Evolutionary conservation across 2,329 filamentous ascomycete species (phyloP), one percentile per base, ranked within the genome.

Genomic region (Colletotrichum destructivum): DNA sequence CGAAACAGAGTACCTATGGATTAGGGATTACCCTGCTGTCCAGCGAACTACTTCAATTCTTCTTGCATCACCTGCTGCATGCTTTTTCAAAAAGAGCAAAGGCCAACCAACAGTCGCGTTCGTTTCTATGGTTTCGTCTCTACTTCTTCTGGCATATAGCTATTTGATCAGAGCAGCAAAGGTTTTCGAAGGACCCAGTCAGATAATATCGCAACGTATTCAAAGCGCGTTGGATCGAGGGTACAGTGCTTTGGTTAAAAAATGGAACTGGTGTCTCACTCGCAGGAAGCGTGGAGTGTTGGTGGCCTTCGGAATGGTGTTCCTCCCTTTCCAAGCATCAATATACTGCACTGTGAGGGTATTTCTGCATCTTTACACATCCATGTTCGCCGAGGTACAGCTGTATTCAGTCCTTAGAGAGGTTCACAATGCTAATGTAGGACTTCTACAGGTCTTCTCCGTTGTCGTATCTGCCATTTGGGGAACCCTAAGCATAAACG

Each of bases 341-440:
- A 0, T 55, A 0, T 55, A 59, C 18, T 65, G 55, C 38, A 69
- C 61, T 1, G 16, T 69, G 0, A 9, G n/a, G 3, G 2, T 59
- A 0, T 31, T 65, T 5, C 0, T 69, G 2, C 38, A 69, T 11
- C 54, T 69, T 1, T 65, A 65, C 2, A 65, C 66, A 0, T 66
- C 61, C 1, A 54, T 69, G 38, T 54, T 69, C 9, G 61, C 46
- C 4, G 66, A 69, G 61, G 61, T 69, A n/a, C n/a, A n/a, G n/a
- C n/a, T n/a, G n/a, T n/a, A n/a, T n/a, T n/a, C n/a, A n/a, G n/a
- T n/a, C n/a, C n/a, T n/a, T n/a, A n/a, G n/a, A n/a, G n/a, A n/a
- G n/a, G n/a, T n/a, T n/a, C n/a, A n/a, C n/a, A n/a, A n/a, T n/a
- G n/a, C n/a, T n/a, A n/a, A n/a, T n/a, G n/a, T n/a, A n/a, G n/a